Evolutionary conservation across 352 stramenopile genomes (phyloP).

Genomic region (Blastocystis sp.): DNA sequence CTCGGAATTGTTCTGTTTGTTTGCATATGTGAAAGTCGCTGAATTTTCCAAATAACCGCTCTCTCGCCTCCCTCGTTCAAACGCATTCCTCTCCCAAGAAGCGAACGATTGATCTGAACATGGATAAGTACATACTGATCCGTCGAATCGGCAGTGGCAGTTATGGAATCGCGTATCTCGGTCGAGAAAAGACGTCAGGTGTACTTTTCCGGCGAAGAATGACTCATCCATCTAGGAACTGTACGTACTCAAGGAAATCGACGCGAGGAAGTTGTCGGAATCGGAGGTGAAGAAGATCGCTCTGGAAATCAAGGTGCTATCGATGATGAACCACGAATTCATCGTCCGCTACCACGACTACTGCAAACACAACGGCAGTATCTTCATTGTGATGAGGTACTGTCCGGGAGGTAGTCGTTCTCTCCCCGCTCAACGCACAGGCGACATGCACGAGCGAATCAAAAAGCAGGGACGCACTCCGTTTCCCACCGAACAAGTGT

Average conservation of each 20-base stretch:
- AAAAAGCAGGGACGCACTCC: neutral
- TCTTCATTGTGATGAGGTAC: slow-evolving; percentile 30
- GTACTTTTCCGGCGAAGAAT: neutral
- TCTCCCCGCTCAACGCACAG: neutral
- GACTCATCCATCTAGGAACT: neutral
- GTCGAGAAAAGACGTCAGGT: slow-evolving; percentile 11
- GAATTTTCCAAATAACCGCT: neutral
- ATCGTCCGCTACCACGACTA: slow-evolving; percentile 32
- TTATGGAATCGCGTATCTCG: slow-evolving; percentile 40
- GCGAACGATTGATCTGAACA: neutral
- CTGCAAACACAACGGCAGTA: slow-evolving; percentile 15
- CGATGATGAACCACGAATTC: slow-evolving; percentile 14
- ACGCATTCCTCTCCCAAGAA: neutral
- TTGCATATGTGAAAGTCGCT: neutral
- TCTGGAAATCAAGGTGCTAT: slow-evolving; percentile 15
- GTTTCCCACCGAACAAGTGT: slow-evolving; percentile 11
- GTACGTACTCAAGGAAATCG: slow-evolving; percentile 19
- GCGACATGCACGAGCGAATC: slow-evolving; percentile 16
- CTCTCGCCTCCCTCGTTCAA: neutral
- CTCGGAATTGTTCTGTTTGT: too few relatives aligned
- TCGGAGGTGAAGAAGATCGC: slow-evolving; percentile 25
- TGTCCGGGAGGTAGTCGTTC: neutral
- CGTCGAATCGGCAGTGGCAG: slow-evolving; percentile 5
- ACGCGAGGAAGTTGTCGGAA: neutral
- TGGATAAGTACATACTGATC: slow-evolving; percentile 15